Evolutionary conservation across 345 rosid species (phyloP).

Genomic region (Rhodamnia argentea): DNA sequence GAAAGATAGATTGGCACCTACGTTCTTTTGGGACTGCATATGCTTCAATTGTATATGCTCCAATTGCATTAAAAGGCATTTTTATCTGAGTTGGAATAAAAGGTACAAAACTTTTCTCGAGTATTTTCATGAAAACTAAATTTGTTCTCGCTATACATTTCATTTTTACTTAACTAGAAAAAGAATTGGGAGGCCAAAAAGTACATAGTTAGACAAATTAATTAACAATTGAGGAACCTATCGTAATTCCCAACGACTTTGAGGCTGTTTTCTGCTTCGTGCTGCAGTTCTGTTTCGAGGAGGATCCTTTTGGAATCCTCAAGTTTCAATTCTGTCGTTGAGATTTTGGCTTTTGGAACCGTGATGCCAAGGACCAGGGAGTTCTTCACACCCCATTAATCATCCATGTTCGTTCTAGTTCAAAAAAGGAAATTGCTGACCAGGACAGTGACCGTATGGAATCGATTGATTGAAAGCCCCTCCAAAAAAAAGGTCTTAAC

Average conservation of each 20-base stretch:
- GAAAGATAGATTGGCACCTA: background rate
- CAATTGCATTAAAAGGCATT: background rate
- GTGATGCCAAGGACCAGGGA: background rate
- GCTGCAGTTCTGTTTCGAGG: background rate
- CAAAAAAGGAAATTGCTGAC: too few relatives aligned
- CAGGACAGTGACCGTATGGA: too few relatives aligned
- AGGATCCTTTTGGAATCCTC: background rate
- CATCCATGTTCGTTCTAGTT: too few relatives aligned
- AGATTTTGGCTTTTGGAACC: background rate
- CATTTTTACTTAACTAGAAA: background rate
- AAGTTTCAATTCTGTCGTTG: background rate
- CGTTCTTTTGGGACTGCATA: background rate
- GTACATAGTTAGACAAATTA: background rate
- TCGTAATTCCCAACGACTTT: background rate
- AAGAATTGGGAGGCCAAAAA: background rate
- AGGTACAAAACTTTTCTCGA: background rate
- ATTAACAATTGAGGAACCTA: background rate
- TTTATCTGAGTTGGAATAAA: background rate
- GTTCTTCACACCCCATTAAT: too few relatives aligned
- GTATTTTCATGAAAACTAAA: background rate
- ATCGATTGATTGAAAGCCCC: too few relatives aligned
- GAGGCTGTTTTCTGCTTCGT: background rate
- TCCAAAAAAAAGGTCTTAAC: too few relatives aligned
- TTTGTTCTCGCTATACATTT: background rate
- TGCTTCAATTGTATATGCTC: background rate